These are phyloP conservation scores for Ilyonectria sp. DNA, from an alignment of 2,329 filamentous ascomycete genomes.

Conservation along the genomic window DNA sequence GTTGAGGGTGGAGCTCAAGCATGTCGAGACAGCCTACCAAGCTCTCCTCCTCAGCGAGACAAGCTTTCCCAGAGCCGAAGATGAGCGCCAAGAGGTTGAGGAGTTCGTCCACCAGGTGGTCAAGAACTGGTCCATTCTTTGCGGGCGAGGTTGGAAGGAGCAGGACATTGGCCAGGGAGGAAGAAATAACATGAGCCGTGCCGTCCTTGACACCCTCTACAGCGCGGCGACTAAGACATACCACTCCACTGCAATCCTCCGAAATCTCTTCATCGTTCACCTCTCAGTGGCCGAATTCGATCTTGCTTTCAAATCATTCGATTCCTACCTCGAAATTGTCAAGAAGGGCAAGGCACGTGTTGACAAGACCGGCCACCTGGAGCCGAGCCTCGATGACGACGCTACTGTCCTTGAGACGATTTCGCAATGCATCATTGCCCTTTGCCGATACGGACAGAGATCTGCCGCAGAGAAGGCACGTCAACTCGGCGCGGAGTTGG, in stretches of 20 bases:
- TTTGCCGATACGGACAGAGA: constrained; percentile 85
- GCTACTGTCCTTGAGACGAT: constrained; percentile 83
- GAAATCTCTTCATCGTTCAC: constrained; percentile 90
- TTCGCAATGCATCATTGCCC: constrained; percentile 82
- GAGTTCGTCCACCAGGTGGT: constrained; percentile 85
- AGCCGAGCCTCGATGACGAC: constrained; percentile 84
- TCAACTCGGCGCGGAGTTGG: constrained; percentile 78
- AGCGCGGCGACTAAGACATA: constrained; percentile 93
- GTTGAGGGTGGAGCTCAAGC: constrained; percentile 83
- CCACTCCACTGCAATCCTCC: constrained; percentile 90
- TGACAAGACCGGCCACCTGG: constrained; percentile 81
- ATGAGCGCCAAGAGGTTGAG: constrained; percentile 85
- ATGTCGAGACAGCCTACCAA: constrained; percentile 86
- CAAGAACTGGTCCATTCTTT: constrained; percentile 87
- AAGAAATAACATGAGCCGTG: constrained; percentile 80
- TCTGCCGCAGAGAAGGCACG: constrained; percentile 85
- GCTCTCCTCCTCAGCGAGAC: constrained; percentile 83
- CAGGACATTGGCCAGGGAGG: constrained; percentile 86
- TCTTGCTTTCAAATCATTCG: constrained; percentile 89
- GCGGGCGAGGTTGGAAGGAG: constrained; percentile 85
- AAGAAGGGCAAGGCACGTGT: constrained; percentile 87
- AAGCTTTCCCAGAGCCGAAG: constrained; percentile 86
- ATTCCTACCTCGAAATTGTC: constrained; percentile 92
- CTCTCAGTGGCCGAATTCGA: constrained; percentile 92
- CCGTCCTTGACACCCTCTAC: constrained; percentile 90